Conservation (phyloP, 148 eudicot genomes). For the Nepenthes gracilis region DNA sequence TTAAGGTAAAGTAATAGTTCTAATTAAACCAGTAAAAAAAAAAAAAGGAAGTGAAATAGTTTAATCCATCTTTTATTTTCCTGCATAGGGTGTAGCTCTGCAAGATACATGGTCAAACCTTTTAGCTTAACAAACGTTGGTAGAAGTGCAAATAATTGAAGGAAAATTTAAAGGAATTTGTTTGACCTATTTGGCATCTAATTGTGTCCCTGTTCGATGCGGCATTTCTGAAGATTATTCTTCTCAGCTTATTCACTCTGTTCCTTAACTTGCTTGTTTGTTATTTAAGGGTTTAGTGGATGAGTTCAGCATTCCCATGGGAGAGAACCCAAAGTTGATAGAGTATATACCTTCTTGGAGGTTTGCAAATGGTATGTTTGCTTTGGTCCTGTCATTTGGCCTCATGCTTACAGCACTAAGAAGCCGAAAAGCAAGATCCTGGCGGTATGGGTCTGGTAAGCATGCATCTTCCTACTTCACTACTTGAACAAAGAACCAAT, state of each 20-base stretch:
- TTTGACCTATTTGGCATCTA: too few species aligned
- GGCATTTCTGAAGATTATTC: too few species aligned
- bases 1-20: slow-evolving; percentile 18
- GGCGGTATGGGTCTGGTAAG: slow-evolving; percentile 82
- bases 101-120: too few species aligned
- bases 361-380: slow-evolving; percentile 91
- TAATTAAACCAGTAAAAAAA: too few species aligned
- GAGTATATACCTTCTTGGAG: slow-evolving; percentile 69
- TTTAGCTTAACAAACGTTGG: too few species aligned
- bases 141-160: too few species aligned
- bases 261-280: not conserved
- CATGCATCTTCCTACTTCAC: not conserved
- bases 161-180: too few species aligned
- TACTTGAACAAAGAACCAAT: too few species aligned
- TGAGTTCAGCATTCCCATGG: slow-evolving; percentile 50
- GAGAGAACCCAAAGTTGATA: slow-evolving; percentile 31
- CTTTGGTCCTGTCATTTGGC: slow-evolving; percentile 75
- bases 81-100: too few species aligned
- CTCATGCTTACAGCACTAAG: slow-evolving; percentile 57
- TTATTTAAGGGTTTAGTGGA: slow-evolving; percentile 57
- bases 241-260: not conserved
- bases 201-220: too few species aligned
- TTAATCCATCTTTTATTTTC: too few species aligned
- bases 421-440: slow-evolving; percentile 82
- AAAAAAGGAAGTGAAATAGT: not conserved